Base-by-base conservation (phyloP, 306 rosid genomes). In the Corylus americana region DNA sequence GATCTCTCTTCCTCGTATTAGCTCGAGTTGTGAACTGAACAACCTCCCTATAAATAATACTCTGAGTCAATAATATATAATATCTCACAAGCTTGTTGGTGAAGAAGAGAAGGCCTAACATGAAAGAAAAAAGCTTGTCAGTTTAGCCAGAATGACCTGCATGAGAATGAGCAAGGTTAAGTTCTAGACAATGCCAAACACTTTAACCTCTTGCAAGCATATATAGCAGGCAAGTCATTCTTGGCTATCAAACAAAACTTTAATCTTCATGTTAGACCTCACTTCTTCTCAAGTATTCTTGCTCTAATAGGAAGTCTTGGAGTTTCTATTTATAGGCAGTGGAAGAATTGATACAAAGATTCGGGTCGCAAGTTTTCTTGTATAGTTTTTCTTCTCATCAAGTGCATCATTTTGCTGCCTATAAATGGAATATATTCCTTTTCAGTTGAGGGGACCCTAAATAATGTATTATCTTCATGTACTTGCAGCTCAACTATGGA, bases 131-230 rank as follows among this genome's bases (percentile, higher is more conserved):
- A 55, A 77, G 78, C 44, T 35, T 39, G 70, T 71, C 74, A 62
- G 76, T 14, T 55, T 77, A 77, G 85, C 85, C 85, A 77, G 77
- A 78, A 62, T 72, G 78, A 69, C 53, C 71, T 82, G 78, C 81
- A 63, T 82, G 71, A 18, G 13, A 35, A 17, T 18, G 55, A 57
- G 45, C 64, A 71, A 14, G 69, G 55, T 31, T 50, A 49, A 42
- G 5, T 4, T 22, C 45, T 44, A 20, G n/a, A 31, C 16, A 73
- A 3, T 3, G 35, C 27, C 76, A n/a, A 74, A 8, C 10, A 5
- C 20, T 16, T 18, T 1, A 68, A 55, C 67, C 44, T n/a, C 39
- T 2, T 25, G 12, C 50, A 55, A 62, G 63, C 11, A 49, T 20
- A 64, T 49, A 49, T 20, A 64, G 37, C 75, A 63, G 81, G 85